phyloP scores from a whole-genome alignment of 495 filamentous ascomycete species.

The Xylaria intraflava region DNA sequence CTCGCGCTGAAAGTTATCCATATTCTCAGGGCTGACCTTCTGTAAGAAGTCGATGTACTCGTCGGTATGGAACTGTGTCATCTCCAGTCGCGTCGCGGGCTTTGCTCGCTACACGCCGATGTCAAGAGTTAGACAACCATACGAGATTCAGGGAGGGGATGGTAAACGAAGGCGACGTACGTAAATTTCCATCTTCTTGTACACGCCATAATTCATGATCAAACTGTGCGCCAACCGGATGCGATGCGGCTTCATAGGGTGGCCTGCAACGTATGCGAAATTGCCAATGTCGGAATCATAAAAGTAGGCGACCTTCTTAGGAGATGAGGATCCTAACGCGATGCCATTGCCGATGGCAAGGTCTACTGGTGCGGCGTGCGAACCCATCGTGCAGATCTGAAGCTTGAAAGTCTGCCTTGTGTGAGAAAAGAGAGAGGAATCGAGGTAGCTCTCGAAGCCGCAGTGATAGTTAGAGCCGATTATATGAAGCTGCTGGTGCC shows the following conservation, averaged over 20 bases:
- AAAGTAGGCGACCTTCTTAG: slow-evolving; percentile 86
- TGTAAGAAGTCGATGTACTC: slow-evolving; percentile 98
- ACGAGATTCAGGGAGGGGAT: not conserved
- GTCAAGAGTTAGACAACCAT: not conserved
- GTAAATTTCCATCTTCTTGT: slow-evolving; percentile 99
- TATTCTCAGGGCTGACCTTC: slow-evolving; percentile 96
- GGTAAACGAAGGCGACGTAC: slow-evolving; percentile 44
- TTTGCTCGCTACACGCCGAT: slow-evolving; percentile 70
- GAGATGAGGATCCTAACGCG: slow-evolving; percentile 38
- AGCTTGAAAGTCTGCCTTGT: not conserved
- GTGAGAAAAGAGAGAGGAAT: slow-evolving; percentile 1
- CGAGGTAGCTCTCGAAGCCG: slow-evolving; percentile 2
- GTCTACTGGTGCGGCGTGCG: slow-evolving; percentile 46
- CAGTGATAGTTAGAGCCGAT: not conserved
- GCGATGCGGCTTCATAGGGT: slow-evolving; percentile 99
- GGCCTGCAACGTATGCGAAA: slow-evolving; percentile 93
- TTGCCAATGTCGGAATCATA: slow-evolving; percentile 97
- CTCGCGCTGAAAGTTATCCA: slow-evolving; percentile 88
- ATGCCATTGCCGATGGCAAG: slow-evolving; percentile 40
- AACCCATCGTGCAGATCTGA: slow-evolving; percentile 20
- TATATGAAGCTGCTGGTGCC: not conserved
- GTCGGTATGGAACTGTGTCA: slow-evolving; percentile 99
- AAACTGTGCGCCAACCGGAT: slow-evolving; percentile 94
- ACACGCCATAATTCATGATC: slow-evolving; percentile 98
- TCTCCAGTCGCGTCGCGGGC: slow-evolving; percentile 89